phyloP scores from a whole-genome alignment of 1,139 yeast genomes.

The Spathaspora sp. region DNA sequence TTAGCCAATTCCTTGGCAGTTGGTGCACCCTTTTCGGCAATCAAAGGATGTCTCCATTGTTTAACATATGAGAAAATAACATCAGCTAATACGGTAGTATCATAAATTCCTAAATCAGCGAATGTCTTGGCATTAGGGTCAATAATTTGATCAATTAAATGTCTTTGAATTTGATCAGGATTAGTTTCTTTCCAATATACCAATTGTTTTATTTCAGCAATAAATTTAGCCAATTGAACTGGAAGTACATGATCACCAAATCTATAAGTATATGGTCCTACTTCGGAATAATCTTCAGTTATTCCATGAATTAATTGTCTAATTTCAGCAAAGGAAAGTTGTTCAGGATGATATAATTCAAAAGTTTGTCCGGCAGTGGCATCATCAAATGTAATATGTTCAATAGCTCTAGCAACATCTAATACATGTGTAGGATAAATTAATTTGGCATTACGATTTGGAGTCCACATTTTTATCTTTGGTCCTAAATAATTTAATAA shows the following conservation, averaged over 20 bases:
- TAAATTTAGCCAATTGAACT: conserved; percentile 43
- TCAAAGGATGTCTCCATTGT: conserved; percentile 54
- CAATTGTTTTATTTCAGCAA: conserved; percentile 49
- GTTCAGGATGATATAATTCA: conserved; percentile 76
- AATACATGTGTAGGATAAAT: conserved; percentile 73
- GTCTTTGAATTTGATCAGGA: conserved; percentile 78
- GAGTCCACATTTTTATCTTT: conserved; percentile 57
- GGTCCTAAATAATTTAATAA: conserved; percentile 66
- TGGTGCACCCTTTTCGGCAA: conserved; percentile 48
- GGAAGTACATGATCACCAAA: conserved; percentile 34
- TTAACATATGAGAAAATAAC: conserved; percentile 65
- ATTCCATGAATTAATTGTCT: conserved; percentile 70
- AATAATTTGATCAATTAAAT: conserved; percentile 64
- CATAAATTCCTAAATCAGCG: conserved; percentile 67
- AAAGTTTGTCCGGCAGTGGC: conserved; percentile 73
- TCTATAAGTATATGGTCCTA: conserved; percentile 47
- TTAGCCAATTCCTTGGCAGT: conserved; percentile 41
- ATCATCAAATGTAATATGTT: conserved; percentile 79
- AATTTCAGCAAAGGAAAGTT: conserved; percentile 61
- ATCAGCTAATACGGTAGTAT: conserved; percentile 67
- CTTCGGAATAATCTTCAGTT: conserved; percentile 57
- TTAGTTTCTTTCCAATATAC: conserved; percentile 71
- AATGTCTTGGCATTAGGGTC: conserved; percentile 66
- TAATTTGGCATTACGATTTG: conserved; percentile 63
- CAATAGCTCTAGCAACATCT: conserved; percentile 80